These are phyloP conservation scores for Arthrobotrys entomopaga DNA, from an alignment of 2,329 filamentous ascomycete genomes.

Conservation along the genomic window DNA sequence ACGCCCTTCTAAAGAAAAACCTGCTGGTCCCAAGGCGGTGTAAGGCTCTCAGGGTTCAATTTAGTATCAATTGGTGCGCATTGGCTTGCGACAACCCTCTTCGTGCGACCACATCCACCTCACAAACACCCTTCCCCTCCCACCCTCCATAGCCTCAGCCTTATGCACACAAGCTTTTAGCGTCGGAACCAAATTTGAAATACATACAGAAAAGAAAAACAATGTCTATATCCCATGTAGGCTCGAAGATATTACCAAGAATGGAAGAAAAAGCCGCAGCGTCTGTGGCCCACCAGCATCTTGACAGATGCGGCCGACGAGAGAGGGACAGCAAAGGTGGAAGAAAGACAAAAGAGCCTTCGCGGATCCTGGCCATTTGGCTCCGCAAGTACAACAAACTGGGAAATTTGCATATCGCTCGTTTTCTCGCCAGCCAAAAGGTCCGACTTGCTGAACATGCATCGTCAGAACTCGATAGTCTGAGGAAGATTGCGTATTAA, in stretches of 20 bases:
- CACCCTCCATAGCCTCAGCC: not conserved
- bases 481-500: not conserved
- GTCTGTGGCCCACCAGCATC: no score
- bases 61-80: not conserved
- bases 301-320: no score
- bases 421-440: not conserved
- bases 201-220: no score
- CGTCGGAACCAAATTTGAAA: no score
- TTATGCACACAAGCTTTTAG: not conserved
- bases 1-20: not conserved
- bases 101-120: not conserved
- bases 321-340: no score
- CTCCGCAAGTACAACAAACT: not conserved
- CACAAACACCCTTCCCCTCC: not conserved
- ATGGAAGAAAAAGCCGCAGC: no score
- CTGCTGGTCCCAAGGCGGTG: not conserved
- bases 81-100: not conserved
- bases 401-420: not conserved
- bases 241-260: no score
- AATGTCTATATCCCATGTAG: no score
- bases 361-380: not conserved
- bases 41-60: slow-evolving; percentile 15
- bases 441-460: not conserved
- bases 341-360: no score
- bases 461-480: slow-evolving; percentile 1